Conservation (phyloP, 1,284 basidiomycete species). For the Sparassis latifolia region DNA sequence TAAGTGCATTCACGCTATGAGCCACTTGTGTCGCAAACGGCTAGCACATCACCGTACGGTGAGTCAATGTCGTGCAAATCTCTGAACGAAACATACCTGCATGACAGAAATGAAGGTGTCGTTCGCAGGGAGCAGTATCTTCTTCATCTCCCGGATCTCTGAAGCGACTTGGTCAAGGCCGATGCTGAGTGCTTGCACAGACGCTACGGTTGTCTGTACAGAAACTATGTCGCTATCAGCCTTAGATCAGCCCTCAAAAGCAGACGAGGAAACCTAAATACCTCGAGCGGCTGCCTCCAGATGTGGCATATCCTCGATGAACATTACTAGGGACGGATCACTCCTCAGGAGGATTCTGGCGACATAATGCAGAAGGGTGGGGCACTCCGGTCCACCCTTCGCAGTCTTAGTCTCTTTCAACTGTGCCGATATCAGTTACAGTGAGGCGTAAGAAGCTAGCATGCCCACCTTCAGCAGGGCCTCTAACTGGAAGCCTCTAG, state of each 20-base stretch:
- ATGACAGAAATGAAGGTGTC: conserved; percentile 66
- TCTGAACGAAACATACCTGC: conserved; percentile 37
- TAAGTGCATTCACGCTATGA: conserved; percentile 54
- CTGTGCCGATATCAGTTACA: conserved; percentile 31
- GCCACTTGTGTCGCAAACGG: conserved; percentile 50
- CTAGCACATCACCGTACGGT: conserved; percentile 23
- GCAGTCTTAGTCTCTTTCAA: conserved; percentile 81
- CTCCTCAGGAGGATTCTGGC: conserved; percentile 68
- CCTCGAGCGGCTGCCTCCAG: conserved; percentile 79
- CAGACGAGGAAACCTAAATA: conserved; percentile 27
- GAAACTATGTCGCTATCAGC: conserved; percentile 47
- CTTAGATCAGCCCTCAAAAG: background rate
- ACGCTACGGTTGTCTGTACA: conserved; percentile 52
- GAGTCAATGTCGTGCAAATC: background rate
- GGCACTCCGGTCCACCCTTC: conserved; percentile 61
- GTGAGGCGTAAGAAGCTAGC: background rate
- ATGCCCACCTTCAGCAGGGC: conserved; percentile 68
- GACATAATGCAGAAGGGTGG: conserved; percentile 84
- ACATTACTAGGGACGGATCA: conserved; percentile 62
- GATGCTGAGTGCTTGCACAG: conserved; percentile 49
- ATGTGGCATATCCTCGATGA: conserved; percentile 78
- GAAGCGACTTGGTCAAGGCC: conserved; percentile 53
- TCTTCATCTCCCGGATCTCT: conserved; percentile 46
- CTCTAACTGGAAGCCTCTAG: conserved; percentile 78
- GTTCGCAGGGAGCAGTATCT: conserved; percentile 27